Conservation (phyloP, 2,329 filamentous ascomycete species). For the Zalaria obscura region DNA sequence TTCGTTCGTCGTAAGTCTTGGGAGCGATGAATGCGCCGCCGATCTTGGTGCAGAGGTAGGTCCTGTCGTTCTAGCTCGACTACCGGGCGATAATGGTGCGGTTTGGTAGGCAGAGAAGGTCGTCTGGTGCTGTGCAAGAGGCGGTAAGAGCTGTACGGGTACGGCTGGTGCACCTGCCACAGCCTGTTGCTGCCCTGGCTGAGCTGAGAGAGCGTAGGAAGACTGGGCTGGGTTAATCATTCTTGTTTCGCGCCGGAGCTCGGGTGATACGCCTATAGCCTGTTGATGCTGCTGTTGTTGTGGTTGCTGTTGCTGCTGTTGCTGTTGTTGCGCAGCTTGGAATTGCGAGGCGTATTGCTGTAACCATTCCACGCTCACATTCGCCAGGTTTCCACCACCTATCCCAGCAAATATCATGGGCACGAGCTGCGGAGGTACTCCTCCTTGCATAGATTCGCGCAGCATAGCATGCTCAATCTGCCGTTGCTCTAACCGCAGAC, state of each 20-base stretch:
- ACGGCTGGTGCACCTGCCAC: neutral
- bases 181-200: conserved; percentile 7
- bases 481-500: conserved; percentile 33
- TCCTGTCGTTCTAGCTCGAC: conserved; percentile 4
- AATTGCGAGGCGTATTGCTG: conserved; percentile 34
- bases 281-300: conserved; percentile 14
- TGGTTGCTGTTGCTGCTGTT: conserved; percentile 25
- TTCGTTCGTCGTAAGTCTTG: conserved; percentile 37
- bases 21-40: conserved; percentile 31
- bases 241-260: conserved; percentile 26
- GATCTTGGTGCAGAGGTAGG: conserved; percentile 29
- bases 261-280: conserved; percentile 20
- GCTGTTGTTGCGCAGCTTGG: conserved; percentile 27
- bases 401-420: conserved; percentile 41
- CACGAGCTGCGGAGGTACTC: conserved; percentile 36
- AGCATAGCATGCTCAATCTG: conserved; percentile 39
- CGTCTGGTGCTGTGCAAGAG: conserved; percentile 16
- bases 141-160: conserved; percentile 14
- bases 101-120: conserved; percentile 25
- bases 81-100: conserved; percentile 7
- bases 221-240: conserved; percentile 23
- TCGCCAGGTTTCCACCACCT: conserved; percentile 32
- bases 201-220: conserved; percentile 11
- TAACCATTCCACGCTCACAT: conserved; percentile 34
- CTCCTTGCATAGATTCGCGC: conserved; percentile 36